Base-by-base conservation (phyloP, 2,329 filamentous ascomycete genomes). In the Rhynchosporium secalis region DNA sequence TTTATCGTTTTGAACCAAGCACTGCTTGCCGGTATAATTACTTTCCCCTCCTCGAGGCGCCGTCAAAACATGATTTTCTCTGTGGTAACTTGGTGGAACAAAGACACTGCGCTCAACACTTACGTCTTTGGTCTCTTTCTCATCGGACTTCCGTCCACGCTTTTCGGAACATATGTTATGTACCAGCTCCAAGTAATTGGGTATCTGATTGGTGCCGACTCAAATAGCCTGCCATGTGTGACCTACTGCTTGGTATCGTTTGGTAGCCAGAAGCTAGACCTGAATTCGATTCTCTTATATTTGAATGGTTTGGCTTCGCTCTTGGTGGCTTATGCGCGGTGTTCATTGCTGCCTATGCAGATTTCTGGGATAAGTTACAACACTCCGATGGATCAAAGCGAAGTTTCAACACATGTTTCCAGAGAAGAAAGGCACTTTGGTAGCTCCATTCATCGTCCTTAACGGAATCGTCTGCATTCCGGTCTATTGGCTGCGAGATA, bases 161-260 rank as follows among this genome's bases (percentile, higher is more conserved):
- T 60, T 8, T 55, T 60, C 33, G 29, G 10, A 3, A 60, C 48
- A 13, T 60, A 60, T 40, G 58, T 60, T n/a, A 20, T 60, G 26
- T 60, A 55, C 45, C 58, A 60, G 29, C 58, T 60, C 7, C 58
- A 60, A 56, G 58, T 60, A 4, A 49, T 60, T 9, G 58, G 49
- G 6, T 60, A 38, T 15, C 46, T 48, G 10, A 56, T 60, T 12
- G 58, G 58, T 29, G 9, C 49, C 20, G 58, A 60, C 20, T 33
- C 41, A 47, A 41, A 60, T 36, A 49, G 49, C 6, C 12, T 33
- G 20, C 58, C 58, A 47, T 60, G 58, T 38, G 20, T 47, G 15
- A 45, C 20, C 0, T 56, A 60, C 58, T 60, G 51, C 20, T n/a
- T 60, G 40, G 49, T 60, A 13, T 40, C 58, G 33, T 60, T 60